Percentiles rank a stretch among this genome's conserved stretches.
Conservation (phyloP, 768 basidiomycete genomes). For the Calocybe indica region DNA sequence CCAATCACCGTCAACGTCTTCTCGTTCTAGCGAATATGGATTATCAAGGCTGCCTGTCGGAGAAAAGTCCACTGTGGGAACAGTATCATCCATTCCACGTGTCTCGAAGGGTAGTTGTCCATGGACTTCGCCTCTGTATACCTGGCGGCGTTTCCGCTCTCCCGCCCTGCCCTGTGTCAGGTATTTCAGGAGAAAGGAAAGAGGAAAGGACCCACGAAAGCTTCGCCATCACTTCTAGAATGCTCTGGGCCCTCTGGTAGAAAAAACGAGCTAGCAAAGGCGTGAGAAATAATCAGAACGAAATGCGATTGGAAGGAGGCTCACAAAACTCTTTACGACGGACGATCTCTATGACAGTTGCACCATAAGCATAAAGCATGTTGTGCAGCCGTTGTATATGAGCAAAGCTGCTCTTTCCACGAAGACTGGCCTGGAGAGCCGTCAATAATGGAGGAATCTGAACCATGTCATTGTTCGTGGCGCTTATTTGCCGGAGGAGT, state of each 20-base stretch:
- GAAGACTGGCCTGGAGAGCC: slow-evolving; percentile 64
- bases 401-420: slow-evolving; percentile 78
- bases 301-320: slow-evolving; percentile 14
- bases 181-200: slow-evolving; percentile 2
- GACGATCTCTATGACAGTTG: slow-evolving; percentile 86
- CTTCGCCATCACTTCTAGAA: slow-evolving; percentile 84
- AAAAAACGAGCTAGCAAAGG: slow-evolving; percentile 62
- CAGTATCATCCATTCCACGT: slow-evolving; percentile 73
- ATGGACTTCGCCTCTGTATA: slow-evolving; percentile 80
- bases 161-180: slow-evolving; percentile 38
- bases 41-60: slow-evolving; percentile 59
- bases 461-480: slow-evolving; percentile 77
- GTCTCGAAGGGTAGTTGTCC: slow-evolving; percentile 86
- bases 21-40: slow-evolving; percentile 60
- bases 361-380: slow-evolving; percentile 89
- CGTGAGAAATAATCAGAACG: neutral
- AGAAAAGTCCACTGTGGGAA: slow-evolving; percentile 76
- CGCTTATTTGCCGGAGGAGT: slow-evolving; percentile 69
- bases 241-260: slow-evolving; percentile 70
- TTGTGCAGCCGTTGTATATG: slow-evolving; percentile 86
- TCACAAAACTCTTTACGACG: slow-evolving; percentile 85
- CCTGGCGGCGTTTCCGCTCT: slow-evolving; percentile 78
- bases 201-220: slow-evolving; percentile 56
- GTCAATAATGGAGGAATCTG: slow-evolving; percentile 62
- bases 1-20: slow-evolving; percentile 65